Percentiles rank a stretch among this genome's conserved stretches.
phyloP scores from a whole-genome alignment of 306 rosid genomes.

The Lagenaria siceraria region DNA sequence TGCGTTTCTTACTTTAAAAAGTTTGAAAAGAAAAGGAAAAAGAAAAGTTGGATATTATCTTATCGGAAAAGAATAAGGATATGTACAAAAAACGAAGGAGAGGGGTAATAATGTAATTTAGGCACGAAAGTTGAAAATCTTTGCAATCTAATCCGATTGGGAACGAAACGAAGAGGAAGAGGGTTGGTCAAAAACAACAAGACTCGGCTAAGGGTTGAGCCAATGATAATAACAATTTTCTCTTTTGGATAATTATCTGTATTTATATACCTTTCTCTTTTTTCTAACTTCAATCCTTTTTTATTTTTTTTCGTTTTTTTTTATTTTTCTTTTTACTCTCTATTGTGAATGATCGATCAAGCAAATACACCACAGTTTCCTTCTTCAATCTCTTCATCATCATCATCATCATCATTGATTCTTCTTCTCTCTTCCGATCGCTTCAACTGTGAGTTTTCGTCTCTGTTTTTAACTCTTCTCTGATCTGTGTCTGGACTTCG shows the following conservation, averaged over 20 bases:
- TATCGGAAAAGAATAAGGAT: slow-evolving; percentile 1
- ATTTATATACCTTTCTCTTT: not conserved
- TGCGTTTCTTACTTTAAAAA: not conserved
- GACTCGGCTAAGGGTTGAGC: not conserved
- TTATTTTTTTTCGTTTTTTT: too few relatives aligned
- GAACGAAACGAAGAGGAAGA: not conserved
- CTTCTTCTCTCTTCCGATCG: not conserved
- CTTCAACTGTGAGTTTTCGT: not conserved
- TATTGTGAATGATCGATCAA: not conserved
- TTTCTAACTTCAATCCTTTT: not conserved
- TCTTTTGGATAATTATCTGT: not conserved
- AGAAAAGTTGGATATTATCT: not conserved
- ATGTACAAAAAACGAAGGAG: not conserved
- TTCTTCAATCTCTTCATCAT: not conserved
- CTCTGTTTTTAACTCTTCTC: not conserved
- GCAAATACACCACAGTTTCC: not conserved
- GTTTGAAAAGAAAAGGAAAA: not conserved
- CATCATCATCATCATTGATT: not conserved
- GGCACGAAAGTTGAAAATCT: not conserved
- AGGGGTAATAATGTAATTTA: not conserved
- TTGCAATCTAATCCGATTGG: not conserved
- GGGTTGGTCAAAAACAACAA: not conserved
- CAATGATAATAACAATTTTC: not conserved
- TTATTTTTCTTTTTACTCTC: not conserved
- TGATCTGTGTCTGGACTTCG: not conserved